Conservation (phyloP, 169 alveolate genomes). For the Plasmodium cynomolgi region DNA sequence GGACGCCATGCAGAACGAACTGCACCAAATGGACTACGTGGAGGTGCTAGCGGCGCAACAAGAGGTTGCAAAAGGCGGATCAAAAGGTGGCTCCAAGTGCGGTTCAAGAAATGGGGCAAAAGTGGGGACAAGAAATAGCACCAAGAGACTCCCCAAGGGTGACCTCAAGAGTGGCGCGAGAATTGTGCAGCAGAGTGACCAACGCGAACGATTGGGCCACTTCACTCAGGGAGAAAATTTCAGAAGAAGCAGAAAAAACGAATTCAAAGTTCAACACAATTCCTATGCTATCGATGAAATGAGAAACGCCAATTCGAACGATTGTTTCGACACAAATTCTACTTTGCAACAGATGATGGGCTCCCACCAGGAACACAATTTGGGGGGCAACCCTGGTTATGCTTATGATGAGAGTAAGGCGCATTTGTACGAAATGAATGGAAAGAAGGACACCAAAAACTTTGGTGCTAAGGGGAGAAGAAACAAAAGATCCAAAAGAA, state of each 20-base stretch:
- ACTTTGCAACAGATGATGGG: background rate
- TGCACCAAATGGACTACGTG: background rate
- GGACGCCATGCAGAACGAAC: background rate
- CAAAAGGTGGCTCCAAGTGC: background rate
- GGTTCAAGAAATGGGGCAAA: background rate
- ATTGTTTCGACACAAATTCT: constrained; percentile 4
- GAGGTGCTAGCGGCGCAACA: background rate
- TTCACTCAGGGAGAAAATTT: background rate
- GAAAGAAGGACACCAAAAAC: background rate
- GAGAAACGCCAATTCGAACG: constrained; percentile 2
- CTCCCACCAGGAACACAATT: background rate
- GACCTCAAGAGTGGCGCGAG: background rate
- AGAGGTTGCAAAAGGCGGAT: background rate
- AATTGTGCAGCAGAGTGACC: background rate
- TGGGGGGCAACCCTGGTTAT: background rate
- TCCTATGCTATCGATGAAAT: background rate
- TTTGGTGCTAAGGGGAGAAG: background rate
- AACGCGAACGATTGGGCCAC: background rate
- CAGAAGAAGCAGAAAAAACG: background rate
- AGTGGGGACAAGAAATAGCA: background rate
- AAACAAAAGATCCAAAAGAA: constrained; percentile 4
- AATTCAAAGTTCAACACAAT: background rate
- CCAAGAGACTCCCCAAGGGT: background rate
- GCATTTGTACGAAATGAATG: background rate
- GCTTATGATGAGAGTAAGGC: background rate